Percentiles rank a stretch among this genome's conserved stretches.
phyloP scores from a whole-genome alignment of 2,329 filamentous ascomycete species.

The Coleophoma cylindrospora region DNA sequence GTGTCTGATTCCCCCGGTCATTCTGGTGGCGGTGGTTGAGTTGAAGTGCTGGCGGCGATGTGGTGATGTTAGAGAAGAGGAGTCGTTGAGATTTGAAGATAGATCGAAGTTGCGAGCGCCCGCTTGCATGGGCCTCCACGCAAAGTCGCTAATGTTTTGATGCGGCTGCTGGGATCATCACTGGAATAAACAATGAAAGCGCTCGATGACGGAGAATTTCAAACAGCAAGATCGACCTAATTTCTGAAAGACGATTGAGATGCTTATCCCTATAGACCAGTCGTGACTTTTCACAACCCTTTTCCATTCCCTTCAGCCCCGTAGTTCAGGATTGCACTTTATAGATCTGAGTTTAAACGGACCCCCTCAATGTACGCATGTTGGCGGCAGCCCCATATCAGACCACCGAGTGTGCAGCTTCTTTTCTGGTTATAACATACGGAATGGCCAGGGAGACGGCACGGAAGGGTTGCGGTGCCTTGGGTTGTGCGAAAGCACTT shows the following conservation, averaged over 20 bases:
- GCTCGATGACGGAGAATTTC: neutral
- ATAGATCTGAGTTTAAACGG: too few relatives aligned
- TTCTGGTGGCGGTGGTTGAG: neutral
- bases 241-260: neutral
- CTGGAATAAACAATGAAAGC: neutral
- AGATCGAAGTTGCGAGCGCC: neutral
- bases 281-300: too few relatives aligned
- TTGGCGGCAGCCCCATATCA: too few relatives aligned
- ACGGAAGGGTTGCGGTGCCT: too few relatives aligned
- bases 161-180: neutral
- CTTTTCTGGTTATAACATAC: too few relatives aligned
- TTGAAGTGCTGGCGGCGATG: neutral
- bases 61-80: conserved; percentile 1
- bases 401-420: too few relatives aligned
- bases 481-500: too few relatives aligned
- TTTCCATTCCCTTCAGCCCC: too few relatives aligned
- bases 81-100: neutral
- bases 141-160: conserved; percentile 1
- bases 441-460: too few relatives aligned
- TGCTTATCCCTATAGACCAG: too few relatives aligned
- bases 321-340: too few relatives aligned
- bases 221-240: neutral
- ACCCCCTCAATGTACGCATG: too few relatives aligned
- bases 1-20: neutral
- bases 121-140: neutral